Evolutionary conservation across 345 rosid species (phyloP).

Genomic region (Carallia brachiata): DNA sequence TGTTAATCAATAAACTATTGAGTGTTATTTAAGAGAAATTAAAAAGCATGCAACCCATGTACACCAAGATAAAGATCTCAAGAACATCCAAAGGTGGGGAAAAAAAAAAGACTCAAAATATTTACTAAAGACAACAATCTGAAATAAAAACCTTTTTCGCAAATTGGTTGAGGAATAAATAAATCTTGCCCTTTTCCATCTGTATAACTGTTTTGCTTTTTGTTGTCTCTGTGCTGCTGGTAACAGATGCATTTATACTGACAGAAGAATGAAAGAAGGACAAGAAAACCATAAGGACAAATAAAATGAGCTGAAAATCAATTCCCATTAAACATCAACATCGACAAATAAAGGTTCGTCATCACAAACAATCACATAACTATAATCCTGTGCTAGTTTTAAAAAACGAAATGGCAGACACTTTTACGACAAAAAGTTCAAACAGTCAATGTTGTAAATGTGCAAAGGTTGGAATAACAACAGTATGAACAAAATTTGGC

Average conservation of each 20-base stretch:
- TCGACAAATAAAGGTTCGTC: neutral
- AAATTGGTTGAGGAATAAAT: constrained; percentile 76
- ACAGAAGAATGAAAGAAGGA: constrained; percentile 13
- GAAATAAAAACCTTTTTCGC: constrained; percentile 45
- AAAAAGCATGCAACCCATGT: neutral
- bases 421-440: neutral
- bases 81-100: neutral
- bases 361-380: neutral
- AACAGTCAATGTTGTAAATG: too few species aligned
- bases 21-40: neutral
- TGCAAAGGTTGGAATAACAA: too few species aligned
- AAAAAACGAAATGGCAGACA: neutral
- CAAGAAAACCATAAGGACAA: constrained; percentile 5
- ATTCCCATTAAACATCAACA: neutral
- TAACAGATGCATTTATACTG: constrained; percentile 92
- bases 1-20: too few species aligned
- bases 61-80: neutral
- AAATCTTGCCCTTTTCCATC: constrained; percentile 89
- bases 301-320: neutral
- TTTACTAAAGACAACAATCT: constrained; percentile 1
- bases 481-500: too few species aligned
- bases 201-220: constrained; percentile 87
- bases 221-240: constrained; percentile 79
- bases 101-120: neutral
- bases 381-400: neutral